Percentiles rank a stretch among this genome's conserved stretches.
Evolutionary conservation across 345 rosid genomes (phyloP).

Genomic region (Lenwebbia sp.): DNA sequence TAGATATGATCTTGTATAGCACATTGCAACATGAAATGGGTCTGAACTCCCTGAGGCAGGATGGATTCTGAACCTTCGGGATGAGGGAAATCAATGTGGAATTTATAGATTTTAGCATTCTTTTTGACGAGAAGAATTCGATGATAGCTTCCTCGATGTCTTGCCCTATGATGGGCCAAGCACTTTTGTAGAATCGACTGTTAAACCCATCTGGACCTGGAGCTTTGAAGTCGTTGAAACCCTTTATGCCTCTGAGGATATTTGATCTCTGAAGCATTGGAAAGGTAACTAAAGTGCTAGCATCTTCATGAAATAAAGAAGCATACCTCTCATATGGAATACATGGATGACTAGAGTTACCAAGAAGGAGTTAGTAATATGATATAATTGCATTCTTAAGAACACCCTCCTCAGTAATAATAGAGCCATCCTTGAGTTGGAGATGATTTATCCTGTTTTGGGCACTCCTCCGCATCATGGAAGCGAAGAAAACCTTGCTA

Average conservation of each 20-base stretch:
- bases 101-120: neutral
- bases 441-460: no score
- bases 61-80: neutral
- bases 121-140: neutral
- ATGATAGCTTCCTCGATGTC: neutral
- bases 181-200: neutral
- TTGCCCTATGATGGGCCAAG: neutral
- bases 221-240: neutral
- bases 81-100: neutral
- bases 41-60: neutral
- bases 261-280: neutral
- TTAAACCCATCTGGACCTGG: accelerated
- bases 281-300: neutral
- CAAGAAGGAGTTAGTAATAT: no score
- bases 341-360: no score
- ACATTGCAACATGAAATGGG: neutral
- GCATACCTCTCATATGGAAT: no score
- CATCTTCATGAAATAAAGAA: neutral
- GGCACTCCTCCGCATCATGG: no score
- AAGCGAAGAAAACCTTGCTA: no score
- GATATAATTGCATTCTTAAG: no score
- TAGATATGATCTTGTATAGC: neutral
- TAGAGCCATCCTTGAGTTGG: no score
- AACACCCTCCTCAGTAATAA: no score
- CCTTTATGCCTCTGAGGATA: neutral